Base-by-base conservation (phyloP, 1,284 basidiomycete genomes). In the Wallemia ichthyophaga region DNA sequence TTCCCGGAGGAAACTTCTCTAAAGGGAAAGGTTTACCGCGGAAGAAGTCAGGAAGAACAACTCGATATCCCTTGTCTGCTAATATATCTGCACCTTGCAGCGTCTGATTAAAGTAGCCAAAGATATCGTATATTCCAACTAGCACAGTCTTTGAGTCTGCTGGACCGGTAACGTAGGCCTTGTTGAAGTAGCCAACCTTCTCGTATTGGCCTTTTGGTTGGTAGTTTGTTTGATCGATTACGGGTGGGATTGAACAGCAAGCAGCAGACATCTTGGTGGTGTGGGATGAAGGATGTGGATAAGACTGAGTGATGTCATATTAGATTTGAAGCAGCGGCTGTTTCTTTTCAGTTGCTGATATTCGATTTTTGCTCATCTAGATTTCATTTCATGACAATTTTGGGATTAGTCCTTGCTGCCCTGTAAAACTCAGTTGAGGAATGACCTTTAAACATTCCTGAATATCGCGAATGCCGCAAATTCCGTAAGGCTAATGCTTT, bases 41-140 rank as follows among this genome's bases (percentile, higher is more conserved):
- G 67, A 80, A 78, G 67, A 80, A 79, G 68, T 80, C 78, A 27
- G 79, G 79, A 75, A 81, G 77, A 64, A 78, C 72, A 19, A 81
- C 75, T 25, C 73, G 72, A 2, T 73, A 73, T 23, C 74, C 72
- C 27, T 72, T 66, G 17, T 71, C 68, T 0, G 78, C 77, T 59
- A 81, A 71, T 58, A 79, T 75, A 66, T 81, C 79, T 28, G 76
- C 77, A 54, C 77, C 78, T 62, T 61, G 61, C 60, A 64, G 62
- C 27, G 62, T 62, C 56, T 61, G 60, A 28, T 61, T 37, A 64
- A 62, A 70, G 59, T 59, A 78, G 72, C 78, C 79, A 63, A 81
- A 80, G 64, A 80, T 79, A 65, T 81, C 79, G 63, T 73, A 80
- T 56, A 80, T 73, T 61, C 74, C 75, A 58, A 81, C 69, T 53